These are phyloP conservation scores for Boletus coccyginus DNA, from an alignment of 768 basidiomycete species.

Conservation along the genomic window DNA sequence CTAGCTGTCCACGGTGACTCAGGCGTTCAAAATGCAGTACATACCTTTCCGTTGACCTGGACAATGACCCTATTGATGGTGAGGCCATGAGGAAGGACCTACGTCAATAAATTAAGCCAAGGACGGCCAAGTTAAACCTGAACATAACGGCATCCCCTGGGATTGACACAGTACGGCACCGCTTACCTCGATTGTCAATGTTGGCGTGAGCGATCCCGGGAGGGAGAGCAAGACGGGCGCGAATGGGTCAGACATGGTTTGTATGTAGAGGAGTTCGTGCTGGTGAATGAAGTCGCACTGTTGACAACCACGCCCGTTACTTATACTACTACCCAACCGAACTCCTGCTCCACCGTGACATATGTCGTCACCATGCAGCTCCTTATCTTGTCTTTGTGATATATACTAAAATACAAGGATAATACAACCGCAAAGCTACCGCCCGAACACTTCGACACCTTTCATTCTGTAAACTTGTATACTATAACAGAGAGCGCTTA, in stretches of 20 bases:
- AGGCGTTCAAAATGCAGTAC: neutral
- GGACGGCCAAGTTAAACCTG: neutral
- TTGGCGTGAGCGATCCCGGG: slow-evolving; percentile 48
- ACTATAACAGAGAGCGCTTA: slow-evolving; percentile 9
- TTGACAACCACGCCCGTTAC: neutral
- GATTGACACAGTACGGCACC: slow-evolving; percentile 4
- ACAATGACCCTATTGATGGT: slow-evolving; percentile 68
- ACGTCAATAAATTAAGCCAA: neutral
- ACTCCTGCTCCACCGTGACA: neutral
- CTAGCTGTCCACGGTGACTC: neutral
- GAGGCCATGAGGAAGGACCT: slow-evolving; percentile 67
- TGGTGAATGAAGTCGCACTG: neutral
- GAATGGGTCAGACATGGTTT: slow-evolving; percentile 40
- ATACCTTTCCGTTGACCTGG: slow-evolving; percentile 61
- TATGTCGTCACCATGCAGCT: neutral
- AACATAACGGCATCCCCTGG: neutral
- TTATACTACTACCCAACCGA: neutral
- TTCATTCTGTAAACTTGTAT: slow-evolving; percentile 29
- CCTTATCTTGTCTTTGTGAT: slow-evolving; percentile 12
- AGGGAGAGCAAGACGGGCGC: slow-evolving; percentile 53
- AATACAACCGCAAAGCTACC: no score
- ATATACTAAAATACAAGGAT: no score
- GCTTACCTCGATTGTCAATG: slow-evolving; percentile 61
- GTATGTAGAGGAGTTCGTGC: neutral
- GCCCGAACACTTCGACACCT: neutral